Evolutionary conservation across 225 moss, liverwort and hornwort genomes (phyloP).

Genomic region (Bryoerythrophyllum caledonicum): DNA sequence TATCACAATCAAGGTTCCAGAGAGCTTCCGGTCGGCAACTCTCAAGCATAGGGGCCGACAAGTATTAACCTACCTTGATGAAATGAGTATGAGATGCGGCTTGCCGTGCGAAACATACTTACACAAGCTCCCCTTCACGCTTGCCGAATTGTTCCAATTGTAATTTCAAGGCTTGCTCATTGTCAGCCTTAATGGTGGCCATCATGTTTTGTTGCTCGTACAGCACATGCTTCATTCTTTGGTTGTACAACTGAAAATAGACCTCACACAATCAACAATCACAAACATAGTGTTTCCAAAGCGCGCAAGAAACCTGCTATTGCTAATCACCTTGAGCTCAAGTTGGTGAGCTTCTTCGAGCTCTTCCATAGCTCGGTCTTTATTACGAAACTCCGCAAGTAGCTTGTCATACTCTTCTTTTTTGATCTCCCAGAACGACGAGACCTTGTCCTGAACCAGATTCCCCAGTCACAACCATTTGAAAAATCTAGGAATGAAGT

Average conservation of each 20-base stretch:
- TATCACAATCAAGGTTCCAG: background rate
- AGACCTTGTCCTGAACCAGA: slow-evolving; percentile 67
- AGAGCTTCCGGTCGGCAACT: background rate
- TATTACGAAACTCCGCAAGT: slow-evolving; percentile 64
- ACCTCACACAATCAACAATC: background rate
- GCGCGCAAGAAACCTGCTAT: background rate
- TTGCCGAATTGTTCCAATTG: slow-evolving; percentile 66
- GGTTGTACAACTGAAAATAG: slow-evolving; percentile 70
- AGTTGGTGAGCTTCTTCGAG: slow-evolving; percentile 88
- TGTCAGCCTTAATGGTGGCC: slow-evolving; percentile 65
- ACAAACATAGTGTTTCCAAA: background rate
- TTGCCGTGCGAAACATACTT: slow-evolving; percentile 20
- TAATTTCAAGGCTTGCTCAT: slow-evolving; percentile 80
- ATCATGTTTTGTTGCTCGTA: slow-evolving; percentile 88
- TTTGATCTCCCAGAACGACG: slow-evolving; percentile 89
- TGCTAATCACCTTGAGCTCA: slow-evolving; percentile 65
- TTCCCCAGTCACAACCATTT: background rate
- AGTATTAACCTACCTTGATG: background rate
- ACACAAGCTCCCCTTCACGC: slow-evolving; percentile 79
- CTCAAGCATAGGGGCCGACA: background rate
- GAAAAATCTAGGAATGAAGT: background rate
- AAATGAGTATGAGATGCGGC: slow-evolving; percentile 7
- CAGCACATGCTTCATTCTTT: slow-evolving; percentile 93
- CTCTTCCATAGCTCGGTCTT: slow-evolving; percentile 71
- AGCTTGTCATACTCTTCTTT: slow-evolving; percentile 82